Evolutionary conservation across 2,329 filamentous ascomycete species (phyloP).

Genomic region (Sclerotinia sclerotiorum): DNA sequence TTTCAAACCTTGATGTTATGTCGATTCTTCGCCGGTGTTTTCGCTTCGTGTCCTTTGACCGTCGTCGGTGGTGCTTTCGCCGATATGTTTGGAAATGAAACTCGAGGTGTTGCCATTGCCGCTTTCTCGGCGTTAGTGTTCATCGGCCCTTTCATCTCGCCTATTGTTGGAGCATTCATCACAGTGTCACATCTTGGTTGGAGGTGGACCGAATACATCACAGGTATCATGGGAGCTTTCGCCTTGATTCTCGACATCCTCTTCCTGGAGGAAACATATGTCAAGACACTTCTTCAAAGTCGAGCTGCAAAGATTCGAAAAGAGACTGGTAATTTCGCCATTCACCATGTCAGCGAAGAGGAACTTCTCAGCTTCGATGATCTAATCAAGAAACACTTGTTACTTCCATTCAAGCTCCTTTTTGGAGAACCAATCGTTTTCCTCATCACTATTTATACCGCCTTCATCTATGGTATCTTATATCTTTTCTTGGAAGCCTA

Average conservation of each 20-base stretch:
- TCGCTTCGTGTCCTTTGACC: slow-evolving; percentile 50
- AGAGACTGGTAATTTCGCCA: slow-evolving; percentile 41
- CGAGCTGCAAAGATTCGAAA: slow-evolving; percentile 49
- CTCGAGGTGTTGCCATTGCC: slow-evolving; percentile 64
- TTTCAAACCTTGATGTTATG: slow-evolving; percentile 53
- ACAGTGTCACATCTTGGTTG: slow-evolving; percentile 51
- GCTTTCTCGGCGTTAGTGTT: slow-evolving; percentile 53
- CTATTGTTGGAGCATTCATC: slow-evolving; percentile 42
- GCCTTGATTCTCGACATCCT: slow-evolving; percentile 46
- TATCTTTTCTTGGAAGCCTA: slow-evolving; percentile 52
- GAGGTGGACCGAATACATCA: slow-evolving; percentile 58
- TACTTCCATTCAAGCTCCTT: slow-evolving; percentile 55
- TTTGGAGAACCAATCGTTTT: slow-evolving; percentile 60
- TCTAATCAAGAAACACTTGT: slow-evolving; percentile 34
- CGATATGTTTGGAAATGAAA: slow-evolving; percentile 60
- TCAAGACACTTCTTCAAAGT: slow-evolving; percentile 48
- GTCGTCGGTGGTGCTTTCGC: slow-evolving; percentile 59
- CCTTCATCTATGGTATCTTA: slow-evolving; percentile 53
- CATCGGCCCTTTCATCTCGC: slow-evolving; percentile 41
- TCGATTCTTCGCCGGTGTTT: slow-evolving; percentile 53
- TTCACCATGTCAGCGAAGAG: slow-evolving; percentile 39
- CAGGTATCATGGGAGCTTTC: slow-evolving; percentile 48
- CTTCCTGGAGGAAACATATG: slow-evolving; percentile 52
- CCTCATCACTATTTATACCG: slow-evolving; percentile 52
- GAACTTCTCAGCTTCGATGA: slow-evolving; percentile 45